Base-by-base conservation (phyloP, 371 early-diverging fungal genomes). In the Sanchytrium tribonematis region DNA sequence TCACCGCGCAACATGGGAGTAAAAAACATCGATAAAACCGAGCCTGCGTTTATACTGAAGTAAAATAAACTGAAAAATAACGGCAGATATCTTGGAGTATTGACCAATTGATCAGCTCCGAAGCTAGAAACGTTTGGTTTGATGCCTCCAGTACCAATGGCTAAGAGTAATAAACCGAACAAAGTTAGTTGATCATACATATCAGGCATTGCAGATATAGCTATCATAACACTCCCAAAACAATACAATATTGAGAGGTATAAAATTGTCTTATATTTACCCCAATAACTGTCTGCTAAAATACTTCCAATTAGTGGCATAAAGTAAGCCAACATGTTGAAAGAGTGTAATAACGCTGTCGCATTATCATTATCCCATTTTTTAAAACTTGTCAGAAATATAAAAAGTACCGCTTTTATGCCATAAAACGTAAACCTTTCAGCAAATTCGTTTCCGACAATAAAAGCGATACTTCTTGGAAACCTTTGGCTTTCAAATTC, bases 351-450 rank as follows among this genome's bases (percentile, higher is more conserved):
- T 69, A 71, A 31, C 29, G 70, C 66, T 12, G 74, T 74, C 28
- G 74, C 66, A 5, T 69, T 30, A 66, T 69, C 69, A 27, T 71
- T 31, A 30, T 68, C 31, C 48, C 71, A 69, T 1, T 5, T 12
- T 67, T 74, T 69, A 28, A 31, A 72, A 17, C 66, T 29, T 30
- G 66, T 69, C 29, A 75, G 31, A 68, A 77, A 80, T 29, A 72
- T 32, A 71, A 75, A 78, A 31, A 80, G 69, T 5, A 76, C 17
- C 1, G 77, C 71, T 48, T 71, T 73, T 30, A 85, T 72, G 29
- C 86, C 84, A 73, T 86, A 87, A 74, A 80, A 88, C 0, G 85
- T 80, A 71, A 86, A 86, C 66, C 88, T 79, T 74, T 88, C 88
- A 76, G 84, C 85, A 66, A 88, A 83, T 74, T 88, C 88, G 32